These are phyloP conservation scores for Zea luxurians DNA, from an alignment of 176 grass and related monocot species.

Conservation along the genomic window DNA sequence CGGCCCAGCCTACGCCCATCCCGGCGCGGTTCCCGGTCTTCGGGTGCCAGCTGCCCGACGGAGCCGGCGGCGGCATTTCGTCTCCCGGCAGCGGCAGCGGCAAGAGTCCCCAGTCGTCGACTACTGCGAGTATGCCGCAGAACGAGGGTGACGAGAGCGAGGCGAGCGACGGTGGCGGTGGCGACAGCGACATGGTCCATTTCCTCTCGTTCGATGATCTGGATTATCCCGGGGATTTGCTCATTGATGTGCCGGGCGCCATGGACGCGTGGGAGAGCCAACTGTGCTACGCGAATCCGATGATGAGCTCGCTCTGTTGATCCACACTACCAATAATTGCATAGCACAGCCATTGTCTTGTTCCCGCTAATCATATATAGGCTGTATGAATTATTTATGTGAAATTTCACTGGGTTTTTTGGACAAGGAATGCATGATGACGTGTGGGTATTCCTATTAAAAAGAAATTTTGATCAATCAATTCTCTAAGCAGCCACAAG, in stretches of 20 bases:
- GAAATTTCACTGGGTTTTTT: neutral
- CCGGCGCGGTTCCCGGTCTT: constrained; percentile 37
- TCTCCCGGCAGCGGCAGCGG: neutral
- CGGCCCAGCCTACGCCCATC: neutral
- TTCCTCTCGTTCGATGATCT: constrained; percentile 35
- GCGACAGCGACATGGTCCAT: constrained; percentile 17
- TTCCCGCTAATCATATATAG: neutral
- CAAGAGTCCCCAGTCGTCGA: neutral
- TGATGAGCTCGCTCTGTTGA: neutral
- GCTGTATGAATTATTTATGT: neutral
- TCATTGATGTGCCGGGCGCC: constrained; percentile 27
- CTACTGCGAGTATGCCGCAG: neutral
- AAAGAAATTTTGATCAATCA: no score
- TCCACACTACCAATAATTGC: neutral
- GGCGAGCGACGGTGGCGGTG: constrained; percentile 9
- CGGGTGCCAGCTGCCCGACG: constrained; percentile 40
- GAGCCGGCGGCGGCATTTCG: neutral
- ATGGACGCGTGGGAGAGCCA: constrained; percentile 37
- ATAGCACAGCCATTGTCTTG: neutral
- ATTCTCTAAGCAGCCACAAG: no score
- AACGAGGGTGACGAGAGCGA: constrained; percentile 37
- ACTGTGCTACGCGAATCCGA: constrained; percentile 4
- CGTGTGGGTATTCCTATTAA: neutral
- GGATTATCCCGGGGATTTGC: constrained; percentile 16
- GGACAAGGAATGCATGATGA: neutral